Base-by-base conservation (phyloP, 768 basidiomycete species). In the Leucosporidium yakuticum region DNA sequence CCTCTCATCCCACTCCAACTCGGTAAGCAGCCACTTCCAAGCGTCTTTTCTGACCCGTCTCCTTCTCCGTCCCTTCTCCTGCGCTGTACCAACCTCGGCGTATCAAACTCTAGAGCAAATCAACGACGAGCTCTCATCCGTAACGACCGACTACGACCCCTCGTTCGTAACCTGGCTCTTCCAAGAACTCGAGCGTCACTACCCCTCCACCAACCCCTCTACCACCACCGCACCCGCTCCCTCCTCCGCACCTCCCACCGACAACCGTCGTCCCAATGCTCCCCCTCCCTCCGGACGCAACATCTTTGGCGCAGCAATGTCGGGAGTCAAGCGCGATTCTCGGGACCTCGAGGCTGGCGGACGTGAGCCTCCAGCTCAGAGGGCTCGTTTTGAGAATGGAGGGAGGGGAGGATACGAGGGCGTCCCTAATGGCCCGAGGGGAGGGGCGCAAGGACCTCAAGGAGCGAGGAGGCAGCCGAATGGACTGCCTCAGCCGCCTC, bases 81-180 rank as follows among this genome's bases (percentile, higher is more conserved):
- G 19, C 53, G 11, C 25, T 27, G 25, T 12, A 29, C 53, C 27
- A 9, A 9, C 6, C 53, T n/a, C 53, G 1, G 1, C 17, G 11
- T 44, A 25, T 12, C 14, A 21, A 20, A 23, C 21, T 11, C 5
- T 44, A 72, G 91, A 84, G 58, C 90, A 92, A 83, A 91, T 95
- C 79, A 88, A 87, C n/a, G 80, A 82, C 36, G 92, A 94, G 79
- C 83, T 94, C 58, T 87, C 89, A 80, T 92, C 93, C 76, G 81
- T 86, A 69, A 90, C 91, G n/a, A 75, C 85, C 15, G 89, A 91
- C 69, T 90, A 86, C 79, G 92, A 94, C 76, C 79, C 85, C 55
- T 85, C 82, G 66, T 95, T 96, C 79, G 91, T 90, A 39, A 86
- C 88, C 65, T 95, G 91, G 91, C 80, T 96, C 27, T 96, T 95